Percentiles rank a stretch among this genome's conserved stretches.
Conservation (phyloP, 306 rosid genomes). For the Rubus idaeus region DNA sequence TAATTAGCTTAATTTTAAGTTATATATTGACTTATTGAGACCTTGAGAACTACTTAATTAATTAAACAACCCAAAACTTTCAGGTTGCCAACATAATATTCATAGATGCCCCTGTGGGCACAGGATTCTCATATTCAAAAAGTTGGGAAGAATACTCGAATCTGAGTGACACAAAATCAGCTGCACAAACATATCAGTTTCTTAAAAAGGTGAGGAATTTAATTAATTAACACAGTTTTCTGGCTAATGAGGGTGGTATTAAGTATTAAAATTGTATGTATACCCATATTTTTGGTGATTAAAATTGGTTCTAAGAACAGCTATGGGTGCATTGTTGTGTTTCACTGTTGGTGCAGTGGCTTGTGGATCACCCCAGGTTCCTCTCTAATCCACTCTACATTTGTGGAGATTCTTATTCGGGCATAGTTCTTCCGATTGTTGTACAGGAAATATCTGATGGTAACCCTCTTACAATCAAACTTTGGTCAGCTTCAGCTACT, state of each 20-base stretch:
- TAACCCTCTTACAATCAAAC: too few relatives aligned
- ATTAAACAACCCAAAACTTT: not conserved
- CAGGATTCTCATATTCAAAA: constrained; percentile 20
- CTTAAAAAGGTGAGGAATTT: not conserved
- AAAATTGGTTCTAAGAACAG: too few relatives aligned
- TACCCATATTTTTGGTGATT: too few relatives aligned
- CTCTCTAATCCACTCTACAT: constrained; percentile 24
- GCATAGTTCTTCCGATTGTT: constrained; percentile 23
- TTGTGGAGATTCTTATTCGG: constrained; percentile 33
- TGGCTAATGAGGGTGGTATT: too few relatives aligned
- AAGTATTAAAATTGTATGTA: too few relatives aligned
- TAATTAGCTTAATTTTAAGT: too few relatives aligned
- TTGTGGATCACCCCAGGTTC: constrained; percentile 5
- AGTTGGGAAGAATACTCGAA: not conserved
- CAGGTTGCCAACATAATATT: constrained; percentile 23
- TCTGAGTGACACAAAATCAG: not conserved
- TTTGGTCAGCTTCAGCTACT: too few relatives aligned
- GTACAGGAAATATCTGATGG: constrained; percentile 22
- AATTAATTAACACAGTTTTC: too few relatives aligned
- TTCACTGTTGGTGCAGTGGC: constrained; percentile 7
- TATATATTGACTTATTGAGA: too few relatives aligned
- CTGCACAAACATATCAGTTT: constrained; percentile 7
- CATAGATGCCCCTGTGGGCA: constrained; percentile 22
- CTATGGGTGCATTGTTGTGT: not conserved
- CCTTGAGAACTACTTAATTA: too few relatives aligned